Conservation (phyloP, 192 early-diverging fungal genomes). For the Chytriomyces sp. region DNA sequence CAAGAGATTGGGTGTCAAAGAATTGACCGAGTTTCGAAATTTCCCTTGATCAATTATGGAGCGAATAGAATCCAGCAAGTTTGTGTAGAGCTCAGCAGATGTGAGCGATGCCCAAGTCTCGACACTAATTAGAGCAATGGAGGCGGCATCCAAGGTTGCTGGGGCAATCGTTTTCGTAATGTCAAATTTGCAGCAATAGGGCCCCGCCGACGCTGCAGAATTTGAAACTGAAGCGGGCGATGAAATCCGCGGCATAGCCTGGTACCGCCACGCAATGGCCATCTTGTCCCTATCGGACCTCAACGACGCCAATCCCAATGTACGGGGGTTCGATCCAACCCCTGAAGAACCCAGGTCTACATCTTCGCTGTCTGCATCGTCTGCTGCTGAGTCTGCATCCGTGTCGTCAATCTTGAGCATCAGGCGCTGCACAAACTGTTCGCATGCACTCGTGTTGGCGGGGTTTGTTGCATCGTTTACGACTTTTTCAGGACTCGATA, state of each 20-base stretch:
- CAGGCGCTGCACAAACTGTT: slow-evolving; percentile 63
- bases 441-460: slow-evolving; percentile 36
- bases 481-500: background rate
- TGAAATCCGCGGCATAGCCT: slow-evolving; percentile 68
- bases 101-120: slow-evolving; percentile 7
- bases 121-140: slow-evolving; percentile 38
- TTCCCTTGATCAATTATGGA: slow-evolving; percentile 67
- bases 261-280: slow-evolving; percentile 96
- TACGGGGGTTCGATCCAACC: background rate
- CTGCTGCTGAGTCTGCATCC: slow-evolving; percentile 52
- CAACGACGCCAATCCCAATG: slow-evolving; percentile 33
- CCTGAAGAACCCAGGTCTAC: background rate
- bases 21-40: slow-evolving; percentile 60
- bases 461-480: slow-evolving; percentile 56
- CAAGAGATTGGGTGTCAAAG: slow-evolving; percentile 54
- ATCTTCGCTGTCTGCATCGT: slow-evolving; percentile 38
- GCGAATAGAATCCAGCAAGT: slow-evolving; percentile 54
- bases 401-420: slow-evolving; percentile 67
- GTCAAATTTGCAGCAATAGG: slow-evolving; percentile 86
- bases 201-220: background rate
- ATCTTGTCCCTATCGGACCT: slow-evolving; percentile 60
- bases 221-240: background rate
- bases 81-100: slow-evolving; percentile 31
- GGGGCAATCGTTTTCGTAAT: slow-evolving; percentile 76
- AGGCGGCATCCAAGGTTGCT: slow-evolving; percentile 42